Base-by-base conservation (phyloP, 2,329 filamentous ascomycete genomes). In the Cladosporium phlei region DNA sequence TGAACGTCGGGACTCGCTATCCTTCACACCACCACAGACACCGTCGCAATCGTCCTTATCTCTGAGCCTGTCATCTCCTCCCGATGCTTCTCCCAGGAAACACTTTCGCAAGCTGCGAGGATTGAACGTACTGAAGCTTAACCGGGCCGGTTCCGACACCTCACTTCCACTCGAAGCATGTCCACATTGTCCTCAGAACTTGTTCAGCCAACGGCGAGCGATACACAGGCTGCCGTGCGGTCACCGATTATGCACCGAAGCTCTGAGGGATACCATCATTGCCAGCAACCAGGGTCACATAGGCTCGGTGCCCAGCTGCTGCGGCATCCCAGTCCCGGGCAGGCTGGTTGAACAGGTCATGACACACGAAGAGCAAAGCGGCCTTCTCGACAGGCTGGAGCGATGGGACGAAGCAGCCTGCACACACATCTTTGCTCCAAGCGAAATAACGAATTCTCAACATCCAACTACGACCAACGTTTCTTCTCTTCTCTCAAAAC, bases 241-340 rank as follows among this genome's bases (percentile, higher is more conserved):
- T 7, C 64, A 66, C 47, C 46, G 55, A 34, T 47, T 65, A 11
- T 66, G 64, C 42, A 62, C 59, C 2, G 55, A 60, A 25, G 61
- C 60, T 4, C 47, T 67, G 21, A 52, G 62, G 21, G 57, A 59
- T 34, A 62, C 56, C 22, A 62, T 71, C 42, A 62, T 66, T 40
- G 60, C 42, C 12, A 25, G 42, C 42, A 37, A 66, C 22, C 52
- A 7, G 53, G 54, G 11, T 50, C 62, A 25, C 52, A 58, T 14
- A 56, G 64, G 62, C 38, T 54, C 59, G 7, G 55, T 63, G 8
- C 69, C 70, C 0, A 64, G 57, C 45, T 72, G 69, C 50, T 72
- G 70, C 51, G 65, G 65, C 11, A 61, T 56, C 11, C 63, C 65
- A 2, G 57, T 72, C 14, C 67, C 69, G n/a, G 66, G 62, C 14